Evolutionary conservation across 139 green algal species (phyloP), one percentile per base, ranked within the genome.

Genomic region (Chlamydomonas schloesseri): DNA sequence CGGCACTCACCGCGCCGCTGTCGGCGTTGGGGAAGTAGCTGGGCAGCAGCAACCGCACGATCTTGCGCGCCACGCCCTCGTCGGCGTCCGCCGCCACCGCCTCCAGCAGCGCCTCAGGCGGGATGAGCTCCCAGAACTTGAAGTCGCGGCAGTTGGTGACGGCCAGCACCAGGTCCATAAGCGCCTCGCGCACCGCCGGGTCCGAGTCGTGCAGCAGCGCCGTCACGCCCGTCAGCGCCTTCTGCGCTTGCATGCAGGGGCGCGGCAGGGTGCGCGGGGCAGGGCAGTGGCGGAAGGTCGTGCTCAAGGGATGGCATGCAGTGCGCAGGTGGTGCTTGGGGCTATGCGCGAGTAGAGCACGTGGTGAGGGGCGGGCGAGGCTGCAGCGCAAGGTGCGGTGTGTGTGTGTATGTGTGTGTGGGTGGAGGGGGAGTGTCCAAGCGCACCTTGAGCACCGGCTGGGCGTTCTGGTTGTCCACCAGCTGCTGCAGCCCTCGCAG

Each of bases 391-490:
- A n/a, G n/a, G n/a, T n/a, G n/a, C n/a, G n/a, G n/a, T n/a, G n/a
- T n/a, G n/a, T n/a, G n/a, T n/a, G n/a, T n/a, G n/a, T n/a, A 58
- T 13, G 53, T 13, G 53, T 13, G 53, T 58, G 42, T 5, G 42
- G 42, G 42, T 50, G 42, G n/a, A 34, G 65, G 14, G n/a, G n/a
- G n/a, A n/a, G n/a, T n/a, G n/a, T n/a, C n/a, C n/a, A n/a, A n/a
- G 62, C 76, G 29, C 29, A 88, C 81, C 74, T 93, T 95, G 29
- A 97, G 91, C 62, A 97, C 87, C 0, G 95, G 92, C 73, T 96
- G 93, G 28, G 95, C 92, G 70, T 96, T 89, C 20, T 91, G 89
- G 84, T 95, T 96, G 81, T 95, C 89, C 53, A 96, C 87, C 82
- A 97, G 91, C 55, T 71, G 70, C 1, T 82, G 73, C 78, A 98